Percentiles rank a stretch among this genome's conserved stretches.
These are phyloP conservation scores for Uromyces viciae-fabae DNA, from an alignment of 1,284 basidiomycete genomes.

Conservation along the genomic window DNA sequence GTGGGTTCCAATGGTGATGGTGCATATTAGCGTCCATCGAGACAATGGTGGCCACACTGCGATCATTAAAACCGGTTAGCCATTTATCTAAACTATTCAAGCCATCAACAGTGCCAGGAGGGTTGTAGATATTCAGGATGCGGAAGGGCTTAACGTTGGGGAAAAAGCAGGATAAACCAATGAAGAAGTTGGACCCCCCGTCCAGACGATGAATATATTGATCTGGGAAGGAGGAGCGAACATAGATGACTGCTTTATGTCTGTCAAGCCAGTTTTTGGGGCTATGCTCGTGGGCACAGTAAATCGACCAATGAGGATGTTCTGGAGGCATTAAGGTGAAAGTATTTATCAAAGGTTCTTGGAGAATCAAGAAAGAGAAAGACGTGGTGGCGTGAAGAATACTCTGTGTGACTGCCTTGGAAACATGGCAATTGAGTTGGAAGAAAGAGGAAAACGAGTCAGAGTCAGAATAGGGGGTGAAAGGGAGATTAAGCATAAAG, in stretches of 20 bases:
- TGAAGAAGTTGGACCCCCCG: not conserved
- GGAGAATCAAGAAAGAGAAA: not conserved
- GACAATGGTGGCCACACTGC: not conserved
- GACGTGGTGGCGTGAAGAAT: not conserved
- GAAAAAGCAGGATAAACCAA: not conserved
- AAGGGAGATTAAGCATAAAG: not conserved
- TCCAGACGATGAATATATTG: not conserved
- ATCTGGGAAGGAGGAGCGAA: not conserved
- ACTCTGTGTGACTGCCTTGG: not conserved
- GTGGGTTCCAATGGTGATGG: not conserved
- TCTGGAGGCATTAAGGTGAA: not conserved
- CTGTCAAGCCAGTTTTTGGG: not conserved
- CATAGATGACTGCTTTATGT: not conserved
- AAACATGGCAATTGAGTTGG: conserved; percentile 26
- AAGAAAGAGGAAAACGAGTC: not conserved
- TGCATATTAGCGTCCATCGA: too few species aligned
- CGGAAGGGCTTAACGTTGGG: not conserved
- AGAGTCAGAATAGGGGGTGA: not conserved
- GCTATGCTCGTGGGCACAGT: not conserved
- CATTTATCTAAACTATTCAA: not conserved
- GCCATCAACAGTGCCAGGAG: not conserved
- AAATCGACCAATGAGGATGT: not conserved
- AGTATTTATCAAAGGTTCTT: conserved; percentile 22
- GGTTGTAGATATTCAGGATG: conserved; percentile 17
- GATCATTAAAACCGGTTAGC: not conserved